Percentiles rank a stretch among this genome's conserved stretches.
These are phyloP conservation scores for Globisporangium sylvaticum DNA, from an alignment of 352 stramenopile species.

Conservation along the genomic window DNA sequence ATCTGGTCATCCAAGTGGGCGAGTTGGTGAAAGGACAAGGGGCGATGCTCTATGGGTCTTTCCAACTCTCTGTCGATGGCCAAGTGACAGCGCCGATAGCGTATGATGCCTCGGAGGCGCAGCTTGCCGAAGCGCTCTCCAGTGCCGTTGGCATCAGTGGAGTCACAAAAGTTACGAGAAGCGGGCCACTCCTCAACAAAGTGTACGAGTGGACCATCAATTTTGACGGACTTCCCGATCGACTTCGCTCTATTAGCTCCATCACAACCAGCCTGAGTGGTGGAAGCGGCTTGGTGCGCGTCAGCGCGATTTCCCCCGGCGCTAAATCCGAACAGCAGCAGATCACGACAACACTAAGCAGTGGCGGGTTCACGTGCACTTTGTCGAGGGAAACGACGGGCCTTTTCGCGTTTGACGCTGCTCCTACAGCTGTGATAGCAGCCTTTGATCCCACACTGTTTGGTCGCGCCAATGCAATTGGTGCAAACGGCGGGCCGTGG, in stretches of 20 bases:
- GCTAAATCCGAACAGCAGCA: constrained; percentile 41
- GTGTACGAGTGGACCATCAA: constrained; percentile 36
- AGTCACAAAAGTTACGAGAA: constrained; percentile 21
- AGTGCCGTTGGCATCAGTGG: not conserved
- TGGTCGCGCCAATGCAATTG: constrained; percentile 23
- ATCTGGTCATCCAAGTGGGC: constrained; percentile 35
- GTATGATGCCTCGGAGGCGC: constrained; percentile 33
- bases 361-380: constrained; percentile 35
- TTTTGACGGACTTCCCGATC: constrained; percentile 31
- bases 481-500: constrained; percentile 29
- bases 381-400: constrained; percentile 5
- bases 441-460: constrained; percentile 29
- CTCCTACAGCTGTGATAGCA: constrained; percentile 12
- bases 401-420: constrained; percentile 30
- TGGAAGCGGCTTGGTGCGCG: constrained; percentile 22
- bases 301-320: constrained; percentile 20
- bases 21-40: constrained; percentile 47
- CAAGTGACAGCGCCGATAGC: constrained; percentile 16
- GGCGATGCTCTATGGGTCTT: constrained; percentile 33
- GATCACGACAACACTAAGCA: constrained; percentile 31
- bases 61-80: constrained; percentile 41
- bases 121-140: constrained; percentile 21
- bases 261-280: constrained; percentile 18
- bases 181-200: constrained; percentile 40
- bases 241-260: constrained; percentile 22